These are phyloP conservation scores for Colletotrichum sp. DNA, from an alignment of 2,329 filamentous ascomycete genomes.

Conservation along the genomic window DNA sequence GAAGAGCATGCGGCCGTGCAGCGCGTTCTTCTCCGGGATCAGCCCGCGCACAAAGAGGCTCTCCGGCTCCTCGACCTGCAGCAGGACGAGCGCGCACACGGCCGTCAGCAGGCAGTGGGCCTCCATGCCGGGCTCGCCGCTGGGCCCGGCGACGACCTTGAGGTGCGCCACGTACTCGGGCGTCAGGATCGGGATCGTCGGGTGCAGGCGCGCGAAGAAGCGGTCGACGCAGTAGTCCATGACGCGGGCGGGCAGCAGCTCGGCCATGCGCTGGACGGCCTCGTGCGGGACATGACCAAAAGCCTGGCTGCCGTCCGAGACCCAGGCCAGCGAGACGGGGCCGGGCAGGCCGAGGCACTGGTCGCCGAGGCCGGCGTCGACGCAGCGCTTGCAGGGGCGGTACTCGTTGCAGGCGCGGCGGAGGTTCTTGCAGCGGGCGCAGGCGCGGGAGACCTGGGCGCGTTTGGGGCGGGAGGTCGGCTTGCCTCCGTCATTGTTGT, in stretches of 20 bases:
- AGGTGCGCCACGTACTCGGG: slow-evolving; percentile 38
- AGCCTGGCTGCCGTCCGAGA: slow-evolving; percentile 25
- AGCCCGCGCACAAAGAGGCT: slow-evolving; percentile 34
- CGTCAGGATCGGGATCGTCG: slow-evolving; percentile 49
- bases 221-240: slow-evolving; percentile 42
- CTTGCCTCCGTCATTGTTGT: neutral
- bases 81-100: slow-evolving; percentile 44
- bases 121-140: slow-evolving; percentile 33
- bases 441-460: slow-evolving; percentile 47
- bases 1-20: slow-evolving; percentile 41
- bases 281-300: slow-evolving; percentile 25
- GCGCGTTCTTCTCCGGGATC: slow-evolving; percentile 38
- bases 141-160: slow-evolving; percentile 23
- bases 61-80: slow-evolving; percentile 44
- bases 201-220: slow-evolving; percentile 44
- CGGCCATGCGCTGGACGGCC: slow-evolving; percentile 34
- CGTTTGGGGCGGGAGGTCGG: slow-evolving; percentile 10
- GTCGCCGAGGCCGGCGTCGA: slow-evolving; percentile 43
- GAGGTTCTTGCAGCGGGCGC: slow-evolving; percentile 45
- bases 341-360: slow-evolving; percentile 35
- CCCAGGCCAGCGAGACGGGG: slow-evolving; percentile 18
- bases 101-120: slow-evolving; percentile 40
- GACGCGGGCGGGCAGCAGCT: slow-evolving; percentile 35
- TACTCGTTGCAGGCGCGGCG: slow-evolving; percentile 50
- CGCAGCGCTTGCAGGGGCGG: slow-evolving; percentile 47